Percentiles rank a stretch among this genome's conserved stretches.
phyloP scores from a whole-genome alignment of 208 protist genomes.

The Acanthamoeba healyi region DNA sequence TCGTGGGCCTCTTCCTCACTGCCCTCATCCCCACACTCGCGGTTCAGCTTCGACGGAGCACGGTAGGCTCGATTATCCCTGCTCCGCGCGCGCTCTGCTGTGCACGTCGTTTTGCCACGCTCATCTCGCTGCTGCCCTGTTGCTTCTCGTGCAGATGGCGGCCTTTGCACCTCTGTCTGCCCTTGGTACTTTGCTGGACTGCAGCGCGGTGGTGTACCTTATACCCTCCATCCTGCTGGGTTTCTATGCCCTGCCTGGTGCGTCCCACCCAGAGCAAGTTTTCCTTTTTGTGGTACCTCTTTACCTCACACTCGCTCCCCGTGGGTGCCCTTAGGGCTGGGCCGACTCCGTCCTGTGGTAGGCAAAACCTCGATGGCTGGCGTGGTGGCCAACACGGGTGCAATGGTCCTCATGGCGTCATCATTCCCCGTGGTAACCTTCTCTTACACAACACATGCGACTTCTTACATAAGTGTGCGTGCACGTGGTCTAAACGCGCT shows the following conservation, averaged over 20 bases:
- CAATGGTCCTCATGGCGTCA: neutral
- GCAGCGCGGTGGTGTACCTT: conserved; percentile 6
- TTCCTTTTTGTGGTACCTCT: no score
- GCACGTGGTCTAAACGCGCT: no score
- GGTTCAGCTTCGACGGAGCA: neutral
- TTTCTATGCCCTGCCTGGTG: neutral
- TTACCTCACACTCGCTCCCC: neutral
- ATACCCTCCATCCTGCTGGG: neutral
- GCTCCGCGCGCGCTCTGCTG: neutral
- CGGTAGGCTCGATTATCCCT: neutral
- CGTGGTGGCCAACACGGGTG: neutral
- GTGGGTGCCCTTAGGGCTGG: neutral
- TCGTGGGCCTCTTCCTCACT: neutral
- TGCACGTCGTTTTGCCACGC: neutral
- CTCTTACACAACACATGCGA: neutral
- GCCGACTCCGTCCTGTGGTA: neutral
- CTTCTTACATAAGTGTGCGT: neutral
- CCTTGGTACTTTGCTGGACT: neutral
- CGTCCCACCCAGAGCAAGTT: neutral
- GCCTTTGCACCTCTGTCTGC: neutral
- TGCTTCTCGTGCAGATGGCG: neutral
- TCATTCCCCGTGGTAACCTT: conserved; percentile 41
- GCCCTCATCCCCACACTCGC: neutral
- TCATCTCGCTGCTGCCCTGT: no score
- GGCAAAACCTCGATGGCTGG: conserved; percentile 25